Evolutionary conservation across 106 monocot species (phyloP).

Genomic region (Platanthera zijinensis): DNA sequence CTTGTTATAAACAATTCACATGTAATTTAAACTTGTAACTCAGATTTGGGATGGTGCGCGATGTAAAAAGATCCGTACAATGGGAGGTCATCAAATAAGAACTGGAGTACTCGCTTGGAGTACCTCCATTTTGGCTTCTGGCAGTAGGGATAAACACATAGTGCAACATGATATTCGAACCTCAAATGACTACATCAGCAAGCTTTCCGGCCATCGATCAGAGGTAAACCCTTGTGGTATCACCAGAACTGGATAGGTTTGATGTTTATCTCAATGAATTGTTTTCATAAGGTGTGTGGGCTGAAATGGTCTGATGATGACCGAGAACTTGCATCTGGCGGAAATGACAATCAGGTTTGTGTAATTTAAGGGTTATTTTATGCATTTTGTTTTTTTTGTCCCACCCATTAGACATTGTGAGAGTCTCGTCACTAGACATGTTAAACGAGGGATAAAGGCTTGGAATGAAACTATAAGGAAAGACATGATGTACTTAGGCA

Average conservation of each 20-base stretch:
- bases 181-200: conserved; percentile 58
- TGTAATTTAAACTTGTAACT: background rate
- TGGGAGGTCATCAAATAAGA: conserved; percentile 83
- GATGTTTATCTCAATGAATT: background rate
- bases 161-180: conserved; percentile 87
- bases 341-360: conserved; percentile 90
- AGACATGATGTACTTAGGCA: too few species aligned
- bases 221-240: conserved; percentile 35
- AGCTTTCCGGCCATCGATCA: conserved; percentile 77
- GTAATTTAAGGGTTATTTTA: background rate
- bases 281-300: conserved; percentile 63
- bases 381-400: background rate
- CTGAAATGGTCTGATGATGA: conserved; percentile 98
- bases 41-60: conserved; percentile 86
- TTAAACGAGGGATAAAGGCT: too few species aligned
- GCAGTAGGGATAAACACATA: conserved; percentile 89
- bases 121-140: conserved; percentile 78
- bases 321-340: conserved; percentile 89
- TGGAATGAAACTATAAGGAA: too few species aligned
- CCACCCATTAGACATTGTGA: too few species aligned
- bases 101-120: conserved; percentile 94
- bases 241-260: background rate
- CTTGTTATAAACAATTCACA: background rate
- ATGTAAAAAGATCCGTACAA: conserved; percentile 66
- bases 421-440: too few species aligned